These are phyloP conservation scores for Zygosaccharomyces lentus DNA, from an alignment of 805 yeast genomes.

Conservation along the genomic window DNA sequence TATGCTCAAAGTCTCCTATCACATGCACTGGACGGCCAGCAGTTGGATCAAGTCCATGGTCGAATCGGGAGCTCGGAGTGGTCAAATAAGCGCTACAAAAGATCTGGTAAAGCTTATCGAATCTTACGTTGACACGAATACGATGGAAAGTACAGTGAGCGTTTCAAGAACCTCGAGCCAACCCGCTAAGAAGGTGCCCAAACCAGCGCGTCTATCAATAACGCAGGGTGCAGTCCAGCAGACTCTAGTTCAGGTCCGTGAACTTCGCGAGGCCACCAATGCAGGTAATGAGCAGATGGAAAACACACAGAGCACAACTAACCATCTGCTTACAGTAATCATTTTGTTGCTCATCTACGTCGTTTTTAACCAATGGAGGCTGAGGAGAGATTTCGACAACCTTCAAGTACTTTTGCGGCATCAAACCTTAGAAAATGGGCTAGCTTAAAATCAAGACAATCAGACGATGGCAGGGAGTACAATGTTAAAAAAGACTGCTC, in stretches of 20 bases:
- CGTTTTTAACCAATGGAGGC: constrained; percentile 13
- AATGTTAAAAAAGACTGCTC: not conserved
- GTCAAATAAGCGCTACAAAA: constrained; percentile 64
- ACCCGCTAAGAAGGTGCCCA: not conserved
- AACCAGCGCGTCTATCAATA: not conserved
- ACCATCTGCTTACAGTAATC: constrained; percentile 6
- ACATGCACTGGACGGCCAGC: constrained; percentile 83
- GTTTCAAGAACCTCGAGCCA: constrained; percentile 7
- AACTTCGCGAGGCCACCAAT: not conserved
- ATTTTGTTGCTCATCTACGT: constrained; percentile 11
- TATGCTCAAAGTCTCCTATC: constrained; percentile 57
- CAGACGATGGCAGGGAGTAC: not conserved
- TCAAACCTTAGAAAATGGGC: not conserved
- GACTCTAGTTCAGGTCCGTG: not conserved
- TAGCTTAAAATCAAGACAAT: not conserved
- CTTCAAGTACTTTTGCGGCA: not conserved
- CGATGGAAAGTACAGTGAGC: constrained; percentile 13
- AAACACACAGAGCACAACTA: not conserved
- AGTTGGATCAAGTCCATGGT: constrained; percentile 90
- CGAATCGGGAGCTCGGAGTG: constrained; percentile 77
- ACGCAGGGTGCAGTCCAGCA: not conserved
- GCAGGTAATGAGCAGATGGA: not conserved
- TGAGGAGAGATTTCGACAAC: constrained; percentile 12
- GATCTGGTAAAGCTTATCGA: constrained; percentile 37
- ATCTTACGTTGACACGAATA: constrained; percentile 24